phyloP scores from a whole-genome alignment of 2,329 filamentous ascomycete species.

The Aspergillus brasiliensis region DNA sequence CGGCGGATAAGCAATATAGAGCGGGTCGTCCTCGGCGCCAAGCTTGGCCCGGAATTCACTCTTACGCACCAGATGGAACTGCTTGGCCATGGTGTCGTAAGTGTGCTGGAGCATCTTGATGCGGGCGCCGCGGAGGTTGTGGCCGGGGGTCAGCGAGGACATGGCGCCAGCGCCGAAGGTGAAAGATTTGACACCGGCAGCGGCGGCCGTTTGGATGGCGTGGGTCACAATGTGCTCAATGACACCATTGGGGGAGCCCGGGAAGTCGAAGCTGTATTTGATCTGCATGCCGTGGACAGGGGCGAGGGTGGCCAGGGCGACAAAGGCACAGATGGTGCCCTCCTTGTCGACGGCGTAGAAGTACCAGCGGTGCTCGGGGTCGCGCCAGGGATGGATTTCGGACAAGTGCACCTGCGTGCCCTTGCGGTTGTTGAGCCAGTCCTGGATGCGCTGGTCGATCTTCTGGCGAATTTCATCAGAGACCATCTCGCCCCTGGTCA shows the following conservation, averaged over 20 bases:
- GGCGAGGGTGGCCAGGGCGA: constrained; percentile 80
- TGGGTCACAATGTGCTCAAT: constrained; percentile 82
- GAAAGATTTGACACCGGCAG: constrained; percentile 64
- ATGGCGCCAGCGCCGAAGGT: constrained; percentile 88
- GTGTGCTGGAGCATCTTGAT: constrained; percentile 80
- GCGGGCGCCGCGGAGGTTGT: constrained; percentile 77
- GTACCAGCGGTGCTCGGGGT: constrained; percentile 80
- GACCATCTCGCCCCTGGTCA: constrained; percentile 65
- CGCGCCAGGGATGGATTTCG: constrained; percentile 85
- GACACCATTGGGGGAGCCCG: constrained; percentile 77
- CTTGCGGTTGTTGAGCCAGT: constrained; percentile 79
- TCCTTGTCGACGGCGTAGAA: constrained; percentile 75
- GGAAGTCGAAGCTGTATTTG: constrained; percentile 96
- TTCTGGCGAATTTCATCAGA: constrained; percentile 68
- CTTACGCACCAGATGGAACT: constrained; percentile 80
- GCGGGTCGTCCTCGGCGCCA: constrained; percentile 77
- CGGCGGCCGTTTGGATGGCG: constrained; percentile 64
- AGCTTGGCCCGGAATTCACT: constrained; percentile 89
- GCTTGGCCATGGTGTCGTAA: constrained; percentile 78
- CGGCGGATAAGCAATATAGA: constrained; percentile 88
- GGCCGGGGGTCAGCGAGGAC: constrained; percentile 71
- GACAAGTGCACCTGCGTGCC: constrained; percentile 88
- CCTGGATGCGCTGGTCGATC: constrained; percentile 71
- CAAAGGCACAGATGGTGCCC: constrained; percentile 72
- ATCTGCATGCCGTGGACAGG: constrained; percentile 87